Evolutionary conservation across 495 filamentous ascomycete species (phyloP).

Genomic region (Cryomyces antarcticus): DNA sequence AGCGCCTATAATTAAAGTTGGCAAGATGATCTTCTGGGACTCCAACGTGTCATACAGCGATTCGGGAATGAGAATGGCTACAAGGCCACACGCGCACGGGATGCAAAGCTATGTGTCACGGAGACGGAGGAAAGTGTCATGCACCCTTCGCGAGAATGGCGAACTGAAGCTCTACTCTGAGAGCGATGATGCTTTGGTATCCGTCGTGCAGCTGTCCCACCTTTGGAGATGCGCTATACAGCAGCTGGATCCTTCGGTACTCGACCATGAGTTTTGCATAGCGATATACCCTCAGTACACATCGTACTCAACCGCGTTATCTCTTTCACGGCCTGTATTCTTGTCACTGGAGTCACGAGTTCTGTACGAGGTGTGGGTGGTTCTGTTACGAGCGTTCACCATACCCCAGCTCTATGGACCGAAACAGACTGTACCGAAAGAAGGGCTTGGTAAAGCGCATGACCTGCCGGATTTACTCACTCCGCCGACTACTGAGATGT

Average conservation of each 20-base stretch:
- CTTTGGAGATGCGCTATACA: constrained; percentile 79
- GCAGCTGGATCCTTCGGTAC: constrained; percentile 69
- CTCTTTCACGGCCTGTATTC: constrained; percentile 55
- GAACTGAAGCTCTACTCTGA: constrained; percentile 82
- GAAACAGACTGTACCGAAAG: constrained; percentile 19
- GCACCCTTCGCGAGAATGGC: constrained; percentile 87
- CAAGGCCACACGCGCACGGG: constrained; percentile 27
- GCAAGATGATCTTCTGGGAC: constrained; percentile 84
- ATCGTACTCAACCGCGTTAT: constrained; percentile 39
- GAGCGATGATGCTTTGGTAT: constrained; percentile 54
- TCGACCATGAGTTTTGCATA: constrained; percentile 87
- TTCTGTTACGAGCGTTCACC: constrained; percentile 76
- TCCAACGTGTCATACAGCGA: constrained; percentile 32
- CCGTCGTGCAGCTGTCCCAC: constrained; percentile 73
- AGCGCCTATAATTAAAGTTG: constrained; percentile 87
- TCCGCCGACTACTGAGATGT: constrained; percentile 32
- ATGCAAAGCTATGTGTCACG: constrained; percentile 33
- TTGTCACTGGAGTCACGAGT: constrained; percentile 72
- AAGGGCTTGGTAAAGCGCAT: constrained; percentile 8
- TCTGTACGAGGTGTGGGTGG: constrained; percentile 92
- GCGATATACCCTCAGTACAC: constrained; percentile 77
- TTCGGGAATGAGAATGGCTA: too few relatives aligned
- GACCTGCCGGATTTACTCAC: constrained; percentile 3
- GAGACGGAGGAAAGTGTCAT: constrained; percentile 73
- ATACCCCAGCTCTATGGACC: constrained; percentile 77